phyloP scores from a whole-genome alignment of 352 stramenopile genomes.

The Phytophthora uliginosa region DNA sequence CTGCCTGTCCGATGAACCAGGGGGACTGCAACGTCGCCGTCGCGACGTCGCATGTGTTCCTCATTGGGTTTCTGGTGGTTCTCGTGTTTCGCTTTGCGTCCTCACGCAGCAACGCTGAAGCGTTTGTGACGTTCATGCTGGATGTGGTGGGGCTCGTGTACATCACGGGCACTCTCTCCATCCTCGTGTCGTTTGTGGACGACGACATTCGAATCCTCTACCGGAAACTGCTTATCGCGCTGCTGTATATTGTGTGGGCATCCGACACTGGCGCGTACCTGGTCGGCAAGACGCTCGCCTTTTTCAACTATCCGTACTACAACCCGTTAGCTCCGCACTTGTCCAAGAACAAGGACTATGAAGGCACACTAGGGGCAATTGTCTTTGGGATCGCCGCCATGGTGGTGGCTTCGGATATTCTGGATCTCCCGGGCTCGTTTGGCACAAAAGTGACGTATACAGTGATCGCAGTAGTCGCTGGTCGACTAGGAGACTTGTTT shows the following conservation, averaged over 20 bases:
- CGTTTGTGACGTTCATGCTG: constrained; percentile 54
- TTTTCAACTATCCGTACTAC: constrained; percentile 87
- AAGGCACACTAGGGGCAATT: constrained; percentile 92
- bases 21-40: constrained; percentile 42
- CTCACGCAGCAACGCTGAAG: constrained; percentile 27
- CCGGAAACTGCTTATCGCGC: constrained; percentile 65
- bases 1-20: constrained; percentile 59
- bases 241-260: constrained; percentile 75
- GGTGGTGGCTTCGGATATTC: constrained; percentile 67
- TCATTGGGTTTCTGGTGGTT: constrained; percentile 44
- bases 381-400: constrained; percentile 86
- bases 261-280: constrained; percentile 96
- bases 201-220: constrained; percentile 58
- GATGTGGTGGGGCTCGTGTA: constrained; percentile 66
- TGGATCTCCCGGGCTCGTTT: constrained; percentile 73
- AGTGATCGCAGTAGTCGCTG: constrained; percentile 91
- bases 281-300: constrained; percentile 87
- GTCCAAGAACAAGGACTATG: constrained; percentile 97
- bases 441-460: constrained; percentile 86
- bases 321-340: constrained; percentile 85
- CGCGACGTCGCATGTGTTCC: constrained; percentile 40
- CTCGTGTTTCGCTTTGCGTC: constrained; percentile 54
- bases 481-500: constrained; percentile 95
- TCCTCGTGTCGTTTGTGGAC: constrained; percentile 64
- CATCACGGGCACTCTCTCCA: constrained; percentile 56